phyloP scores from a whole-genome alignment of 208 protist genomes.

The Leishmania arabica region DNA sequence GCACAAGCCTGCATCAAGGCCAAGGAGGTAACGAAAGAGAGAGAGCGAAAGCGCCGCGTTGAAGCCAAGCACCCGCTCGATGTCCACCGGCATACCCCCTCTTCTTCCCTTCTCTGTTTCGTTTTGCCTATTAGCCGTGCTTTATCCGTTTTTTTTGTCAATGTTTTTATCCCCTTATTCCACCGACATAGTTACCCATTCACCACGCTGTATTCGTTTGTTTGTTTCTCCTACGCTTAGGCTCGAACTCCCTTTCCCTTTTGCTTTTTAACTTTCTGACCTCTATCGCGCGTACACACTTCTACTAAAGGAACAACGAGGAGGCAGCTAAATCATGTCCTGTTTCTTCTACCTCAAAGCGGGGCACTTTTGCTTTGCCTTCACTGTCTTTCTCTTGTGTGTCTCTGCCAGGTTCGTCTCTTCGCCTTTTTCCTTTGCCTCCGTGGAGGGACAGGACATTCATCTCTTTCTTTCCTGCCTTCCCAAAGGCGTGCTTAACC shows the following conservation, averaged over 20 bases:
- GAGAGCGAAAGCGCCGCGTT: not conserved
- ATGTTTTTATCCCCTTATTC: not conserved
- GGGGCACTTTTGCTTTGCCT: not conserved
- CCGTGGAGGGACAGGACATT: constrained; percentile 1
- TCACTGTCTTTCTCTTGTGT: constrained; percentile 1
- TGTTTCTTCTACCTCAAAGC: not conserved
- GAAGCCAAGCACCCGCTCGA: not conserved
- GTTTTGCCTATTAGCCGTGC: not conserved
- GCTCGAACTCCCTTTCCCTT: not conserved
- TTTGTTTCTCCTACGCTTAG: constrained; percentile 14
- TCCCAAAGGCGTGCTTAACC: not conserved
- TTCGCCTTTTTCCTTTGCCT: constrained; percentile 20
- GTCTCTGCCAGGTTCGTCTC: constrained; percentile 1
- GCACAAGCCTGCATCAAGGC: not conserved
- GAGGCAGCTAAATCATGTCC: not conserved
- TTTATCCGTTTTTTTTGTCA: not conserved
- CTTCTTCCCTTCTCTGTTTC: not conserved
- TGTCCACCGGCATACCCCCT: not conserved
- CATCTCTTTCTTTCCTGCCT: constrained; percentile 7
- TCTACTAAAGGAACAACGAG: not conserved
- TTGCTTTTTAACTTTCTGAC: not conserved
- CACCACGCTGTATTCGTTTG: not conserved
- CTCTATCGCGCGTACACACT: not conserved
- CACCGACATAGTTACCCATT: constrained; percentile 9
- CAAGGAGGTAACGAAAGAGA: not conserved